Evolutionary conservation across 2,329 filamentous ascomycete species (phyloP).

Genomic region (Biscogniauxia mediterranea): DNA sequence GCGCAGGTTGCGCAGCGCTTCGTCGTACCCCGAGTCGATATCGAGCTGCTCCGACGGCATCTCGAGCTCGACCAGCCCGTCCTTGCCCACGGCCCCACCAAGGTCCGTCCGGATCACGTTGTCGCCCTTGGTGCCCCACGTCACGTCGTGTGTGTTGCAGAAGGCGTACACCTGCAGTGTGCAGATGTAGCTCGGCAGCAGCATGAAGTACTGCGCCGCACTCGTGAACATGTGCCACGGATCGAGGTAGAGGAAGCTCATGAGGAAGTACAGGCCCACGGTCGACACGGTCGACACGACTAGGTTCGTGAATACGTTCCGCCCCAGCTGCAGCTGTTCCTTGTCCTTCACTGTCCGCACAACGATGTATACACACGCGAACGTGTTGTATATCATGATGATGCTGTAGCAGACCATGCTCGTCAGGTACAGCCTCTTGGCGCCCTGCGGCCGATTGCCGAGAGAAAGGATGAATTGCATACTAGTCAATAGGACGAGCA

Average conservation of each 20-base stretch:
- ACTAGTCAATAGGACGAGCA: slow-evolving; percentile 81
- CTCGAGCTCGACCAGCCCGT: slow-evolving; percentile 83
- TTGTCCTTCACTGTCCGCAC: slow-evolving; percentile 67
- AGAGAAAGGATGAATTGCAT: slow-evolving; percentile 96
- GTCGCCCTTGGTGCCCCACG: slow-evolving; percentile 98
- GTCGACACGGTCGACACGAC: slow-evolving; percentile 89
- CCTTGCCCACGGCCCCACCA: slow-evolving; percentile 76
- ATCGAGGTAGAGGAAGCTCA: slow-evolving; percentile 94
- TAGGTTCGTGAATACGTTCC: slow-evolving; percentile 92
- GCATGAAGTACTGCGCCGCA: slow-evolving; percentile 84
- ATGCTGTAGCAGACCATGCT: slow-evolving; percentile 88
- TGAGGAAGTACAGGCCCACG: slow-evolving; percentile 90
- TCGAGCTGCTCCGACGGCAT: slow-evolving; percentile 98
- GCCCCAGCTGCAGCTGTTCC: slow-evolving; percentile 61
- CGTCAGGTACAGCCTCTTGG: slow-evolving; percentile 82
- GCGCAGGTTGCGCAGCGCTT: slow-evolving; percentile 91
- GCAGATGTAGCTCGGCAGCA: slow-evolving; percentile 92
- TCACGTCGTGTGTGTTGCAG: slow-evolving; percentile 98
- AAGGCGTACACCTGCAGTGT: slow-evolving; percentile 98
- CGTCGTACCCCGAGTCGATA: slow-evolving; percentile 96
- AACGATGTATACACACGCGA: slow-evolving; percentile 86
- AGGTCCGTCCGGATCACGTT: slow-evolving; percentile 93
- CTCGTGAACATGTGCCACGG: slow-evolving; percentile 99
- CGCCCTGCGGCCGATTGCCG: slow-evolving; percentile 92
- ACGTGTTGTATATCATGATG: slow-evolving; percentile 95